Conservation (phyloP, 1,284 basidiomycete species). For the Heterobasidion annosum region DNA sequence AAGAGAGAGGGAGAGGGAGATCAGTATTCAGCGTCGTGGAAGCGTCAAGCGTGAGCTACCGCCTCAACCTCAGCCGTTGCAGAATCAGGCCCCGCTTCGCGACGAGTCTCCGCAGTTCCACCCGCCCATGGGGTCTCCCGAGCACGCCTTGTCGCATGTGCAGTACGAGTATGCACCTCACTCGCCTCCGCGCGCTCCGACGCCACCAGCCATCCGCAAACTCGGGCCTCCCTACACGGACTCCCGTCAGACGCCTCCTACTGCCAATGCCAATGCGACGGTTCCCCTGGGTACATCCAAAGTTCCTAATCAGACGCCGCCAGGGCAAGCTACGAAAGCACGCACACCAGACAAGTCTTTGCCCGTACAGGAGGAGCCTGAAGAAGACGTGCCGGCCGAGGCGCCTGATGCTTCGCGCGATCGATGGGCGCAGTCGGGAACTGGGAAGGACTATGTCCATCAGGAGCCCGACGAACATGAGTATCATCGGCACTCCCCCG, state of each 20-base stretch:
- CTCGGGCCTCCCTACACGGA: constrained; percentile 20
- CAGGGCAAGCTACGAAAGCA: constrained; percentile 40
- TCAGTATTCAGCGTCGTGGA: constrained; percentile 3
- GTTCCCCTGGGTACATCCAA: constrained; percentile 12
- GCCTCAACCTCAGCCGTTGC: constrained; percentile 22
- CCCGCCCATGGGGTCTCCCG: constrained; percentile 39
- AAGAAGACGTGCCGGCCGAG: constrained; percentile 44
- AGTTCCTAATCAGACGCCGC: constrained; percentile 46
- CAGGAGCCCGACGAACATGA: constrained; percentile 11
- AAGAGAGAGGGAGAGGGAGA: constrained; percentile 26
- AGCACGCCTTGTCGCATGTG: constrained; percentile 38
- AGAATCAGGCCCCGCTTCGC: constrained; percentile 21
- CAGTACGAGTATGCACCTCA: constrained; percentile 44
- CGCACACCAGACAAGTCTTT: constrained; percentile 67
- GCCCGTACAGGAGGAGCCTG: constrained; percentile 69
- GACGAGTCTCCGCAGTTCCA: constrained; percentile 41
- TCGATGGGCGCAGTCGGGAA: constrained; percentile 4
- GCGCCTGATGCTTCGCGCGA: constrained; percentile 15
- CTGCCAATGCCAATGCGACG: neutral
- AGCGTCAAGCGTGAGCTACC: constrained; percentile 10
- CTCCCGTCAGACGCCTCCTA: neutral
- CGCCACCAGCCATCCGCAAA: constrained; percentile 12
- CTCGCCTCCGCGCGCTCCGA: constrained; percentile 11
- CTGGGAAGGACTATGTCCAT: constrained; percentile 18
- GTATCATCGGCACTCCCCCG: constrained; percentile 28